phyloP scores from a whole-genome alignment of 1,284 basidiomycete genomes.

The Cystobasidium sp. region DNA sequence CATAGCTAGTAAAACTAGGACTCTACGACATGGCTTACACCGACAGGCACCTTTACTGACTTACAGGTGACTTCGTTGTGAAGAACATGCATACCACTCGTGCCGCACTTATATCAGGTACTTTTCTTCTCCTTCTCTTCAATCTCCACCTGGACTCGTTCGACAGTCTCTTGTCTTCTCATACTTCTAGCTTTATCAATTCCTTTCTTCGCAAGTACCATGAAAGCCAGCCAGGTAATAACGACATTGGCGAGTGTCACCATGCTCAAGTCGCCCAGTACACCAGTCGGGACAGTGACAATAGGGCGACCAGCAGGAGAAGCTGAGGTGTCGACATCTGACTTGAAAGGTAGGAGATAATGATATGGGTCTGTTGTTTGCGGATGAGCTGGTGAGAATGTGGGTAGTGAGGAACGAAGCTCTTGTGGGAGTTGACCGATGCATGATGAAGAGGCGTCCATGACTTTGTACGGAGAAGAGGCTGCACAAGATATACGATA shows the following conservation, averaged over 20 bases:
- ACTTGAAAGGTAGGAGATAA: slow-evolving; percentile 32
- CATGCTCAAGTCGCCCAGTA: slow-evolving; percentile 32
- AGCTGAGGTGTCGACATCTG: neutral
- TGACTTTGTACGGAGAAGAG: slow-evolving; percentile 20
- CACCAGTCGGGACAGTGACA: slow-evolving; percentile 34
- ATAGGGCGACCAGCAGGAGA: slow-evolving; percentile 1
- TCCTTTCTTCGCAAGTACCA: slow-evolving; percentile 21
- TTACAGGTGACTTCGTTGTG: neutral
- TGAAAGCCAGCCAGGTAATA: slow-evolving; percentile 28
- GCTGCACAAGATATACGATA: neutral
- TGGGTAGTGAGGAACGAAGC: slow-evolving; percentile 22
- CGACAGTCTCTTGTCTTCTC: slow-evolving; percentile 23
- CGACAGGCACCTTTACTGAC: no score
- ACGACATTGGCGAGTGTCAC: slow-evolving; percentile 25
- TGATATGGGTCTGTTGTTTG: slow-evolving; percentile 34
- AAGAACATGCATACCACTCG: neutral
- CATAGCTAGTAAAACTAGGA: no score
- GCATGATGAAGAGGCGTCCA: slow-evolving; percentile 35
- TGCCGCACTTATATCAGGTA: neutral
- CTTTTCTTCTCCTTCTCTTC: slow-evolving; percentile 35
- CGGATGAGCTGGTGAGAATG: slow-evolving; percentile 31
- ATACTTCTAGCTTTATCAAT: slow-evolving; percentile 17
- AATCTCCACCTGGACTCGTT: neutral
- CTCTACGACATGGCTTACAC: no score
- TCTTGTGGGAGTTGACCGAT: slow-evolving; percentile 30